Percentiles rank a stretch among this genome's conserved stretches.
These are phyloP conservation scores for Orbilia javanica DNA, from an alignment of 2,329 filamentous ascomycete genomes.

Conservation along the genomic window DNA sequence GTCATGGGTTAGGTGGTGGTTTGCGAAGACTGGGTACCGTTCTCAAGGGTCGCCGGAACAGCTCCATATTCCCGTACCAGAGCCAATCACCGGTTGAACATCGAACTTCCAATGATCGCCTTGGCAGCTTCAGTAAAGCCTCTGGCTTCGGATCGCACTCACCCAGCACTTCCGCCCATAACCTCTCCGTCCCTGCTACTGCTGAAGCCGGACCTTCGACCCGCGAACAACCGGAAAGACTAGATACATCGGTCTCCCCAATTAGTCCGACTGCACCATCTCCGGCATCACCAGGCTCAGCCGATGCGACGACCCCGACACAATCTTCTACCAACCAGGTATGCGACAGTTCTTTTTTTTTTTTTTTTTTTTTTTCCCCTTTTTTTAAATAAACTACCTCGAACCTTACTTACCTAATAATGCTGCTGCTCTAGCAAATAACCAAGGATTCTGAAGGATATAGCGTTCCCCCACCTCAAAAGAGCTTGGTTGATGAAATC, in stretches of 20 bases:
- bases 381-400: background rate
- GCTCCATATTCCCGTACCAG: slow-evolving; percentile 60
- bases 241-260: slow-evolving; percentile 32
- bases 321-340: slow-evolving; percentile 44
- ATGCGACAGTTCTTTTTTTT: too few species aligned
- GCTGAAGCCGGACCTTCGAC: slow-evolving; percentile 22
- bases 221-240: slow-evolving; percentile 37
- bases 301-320: slow-evolving; percentile 39
- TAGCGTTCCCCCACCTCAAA: slow-evolving; percentile 75
- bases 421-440: slow-evolving; percentile 61
- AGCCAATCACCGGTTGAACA: slow-evolving; percentile 59
- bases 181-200: slow-evolving; percentile 45
- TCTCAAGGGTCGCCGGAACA: slow-evolving; percentile 62
- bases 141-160: slow-evolving; percentile 37
- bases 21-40: slow-evolving; percentile 64
- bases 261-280: slow-evolving; percentile 25
- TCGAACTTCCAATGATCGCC: slow-evolving; percentile 51
- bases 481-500: slow-evolving; percentile 68
- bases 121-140: slow-evolving; percentile 47
- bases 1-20: slow-evolving; percentile 56
- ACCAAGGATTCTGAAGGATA: slow-evolving; percentile 81
- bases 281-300: slow-evolving; percentile 33
- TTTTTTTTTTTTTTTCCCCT: too few species aligned
- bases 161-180: slow-evolving; percentile 44
- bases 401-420: background rate